Percentiles rank a stretch among this genome's conserved stretches.
phyloP scores from a whole-genome alignment of 441 rosid genomes.

The Oxalis stricta region DNA sequence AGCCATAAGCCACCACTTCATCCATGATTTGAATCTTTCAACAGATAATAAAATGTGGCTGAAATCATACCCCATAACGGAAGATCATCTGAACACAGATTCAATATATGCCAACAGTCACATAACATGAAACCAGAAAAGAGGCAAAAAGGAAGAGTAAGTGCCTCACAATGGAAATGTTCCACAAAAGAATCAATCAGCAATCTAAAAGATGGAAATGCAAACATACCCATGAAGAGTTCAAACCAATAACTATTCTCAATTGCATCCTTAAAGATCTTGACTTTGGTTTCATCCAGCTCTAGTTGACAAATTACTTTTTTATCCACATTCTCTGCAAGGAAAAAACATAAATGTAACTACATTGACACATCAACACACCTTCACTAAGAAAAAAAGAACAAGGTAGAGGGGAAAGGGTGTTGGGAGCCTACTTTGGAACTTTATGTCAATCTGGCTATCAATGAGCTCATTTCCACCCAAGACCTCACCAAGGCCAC shows the following conservation, averaged over 20 bases:
- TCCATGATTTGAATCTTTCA: neutral
- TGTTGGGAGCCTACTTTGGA: slow-evolving; percentile 79
- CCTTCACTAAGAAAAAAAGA: no score
- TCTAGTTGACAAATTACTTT: slow-evolving; percentile 44
- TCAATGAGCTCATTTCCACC: slow-evolving; percentile 99
- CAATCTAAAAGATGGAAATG: neutral
- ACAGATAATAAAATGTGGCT: neutral
- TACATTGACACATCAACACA: no score
- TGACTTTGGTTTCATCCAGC: slow-evolving; percentile 58
- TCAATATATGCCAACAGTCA: slow-evolving; percentile 16
- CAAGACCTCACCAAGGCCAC: slow-evolving; percentile 99
- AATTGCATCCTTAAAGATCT: slow-evolving; percentile 77
- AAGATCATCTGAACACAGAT: slow-evolving; percentile 74
- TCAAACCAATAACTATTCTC: slow-evolving; percentile 93
- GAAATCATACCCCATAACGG: slow-evolving; percentile 78
- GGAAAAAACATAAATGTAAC: neutral
- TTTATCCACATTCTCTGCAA: slow-evolving; percentile 58
- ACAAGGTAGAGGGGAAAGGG: no score
- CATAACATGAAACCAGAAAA: slow-evolving; percentile 12
- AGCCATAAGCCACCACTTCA: slow-evolving; percentile 7
- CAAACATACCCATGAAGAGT: slow-evolving; percentile 80
- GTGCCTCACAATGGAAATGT: slow-evolving; percentile 1
- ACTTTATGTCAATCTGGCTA: slow-evolving; percentile 74
- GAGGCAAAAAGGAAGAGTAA: slow-evolving; percentile 6
- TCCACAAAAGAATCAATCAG: no score